Evolutionary conservation across 192 early-diverging fungal genomes (phyloP), one percentile per base, ranked within the genome.

Genomic region (Geranomyces michiganensis): DNA sequence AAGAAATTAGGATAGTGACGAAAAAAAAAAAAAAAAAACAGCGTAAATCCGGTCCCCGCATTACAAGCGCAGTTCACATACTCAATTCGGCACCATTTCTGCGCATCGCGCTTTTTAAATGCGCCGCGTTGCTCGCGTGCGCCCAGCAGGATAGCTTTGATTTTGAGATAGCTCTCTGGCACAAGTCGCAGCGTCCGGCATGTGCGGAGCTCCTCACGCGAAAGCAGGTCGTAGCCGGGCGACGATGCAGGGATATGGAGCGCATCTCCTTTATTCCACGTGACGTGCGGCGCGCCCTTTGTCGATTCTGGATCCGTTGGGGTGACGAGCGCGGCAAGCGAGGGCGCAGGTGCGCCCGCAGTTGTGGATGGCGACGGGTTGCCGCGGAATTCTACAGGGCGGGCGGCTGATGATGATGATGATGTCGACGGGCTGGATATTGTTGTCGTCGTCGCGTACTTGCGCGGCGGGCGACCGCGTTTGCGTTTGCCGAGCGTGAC

Each of bases 51-150:
- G n/a, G n/a, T n/a, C n/a, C n/a, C n/a, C n/a, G n/a, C n/a, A n/a
- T n/a, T n/a, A n/a, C n/a, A n/a, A n/a, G n/a, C n/a, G n/a, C n/a
- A n/a, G n/a, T n/a, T n/a, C 10, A 41, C 36, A 41, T 41, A 41
- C 36, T 97, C 96, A 24, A 97, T 91, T 41, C 92, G 85, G 65
- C 90, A 93, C 69, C 94, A 82, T 56, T 89, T 88, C 83, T 97
- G 93, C 7, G 96, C 96, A 76, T 95, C 94, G 55, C 91, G 87
- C 76, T 97, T 97, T 65, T 90, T 89, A 75, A 96, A 96, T 0
- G 85, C 79, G 4, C 82, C 82, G 72, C 64, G 66, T 22, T 83
- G 77, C 6, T 71, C 72, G 10, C 87, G 82, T 2, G 89, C 90
- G 19, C 80, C 67, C 22, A 97, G 85, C 65, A 97, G 81, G 24